A percentile compares a stretch with the other conserved stretches of the same genome.
Conservation (phyloP, 257 asterid species). For the Fraxinus anomala region DNA sequence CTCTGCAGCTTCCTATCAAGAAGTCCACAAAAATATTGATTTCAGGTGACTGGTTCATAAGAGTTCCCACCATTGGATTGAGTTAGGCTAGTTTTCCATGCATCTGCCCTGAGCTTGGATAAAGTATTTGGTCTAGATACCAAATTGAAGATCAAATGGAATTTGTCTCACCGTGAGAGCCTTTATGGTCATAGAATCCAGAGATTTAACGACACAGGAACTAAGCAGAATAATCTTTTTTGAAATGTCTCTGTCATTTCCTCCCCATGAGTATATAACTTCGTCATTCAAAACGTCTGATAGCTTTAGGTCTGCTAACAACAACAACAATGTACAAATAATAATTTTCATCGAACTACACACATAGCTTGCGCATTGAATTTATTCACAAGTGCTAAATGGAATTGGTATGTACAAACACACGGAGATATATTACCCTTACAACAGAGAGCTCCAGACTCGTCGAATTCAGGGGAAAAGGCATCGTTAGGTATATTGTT, state of each 20-base stretch:
- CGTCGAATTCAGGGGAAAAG: slow-evolving; percentile 51
- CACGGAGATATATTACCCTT: slow-evolving; percentile 34
- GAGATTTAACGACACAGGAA: slow-evolving; percentile 48
- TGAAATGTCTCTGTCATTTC: slow-evolving; percentile 40
- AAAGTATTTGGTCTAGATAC: slow-evolving; percentile 4
- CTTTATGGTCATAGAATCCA: slow-evolving; percentile 58
- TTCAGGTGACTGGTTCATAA: neutral
- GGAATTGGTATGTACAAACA: slow-evolving; percentile 3
- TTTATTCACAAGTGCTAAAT: slow-evolving; percentile 6
- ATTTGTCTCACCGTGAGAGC: slow-evolving; percentile 66
- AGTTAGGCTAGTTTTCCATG: slow-evolving; percentile 1
- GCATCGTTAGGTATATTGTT: slow-evolving; percentile 74
- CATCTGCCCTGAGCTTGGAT: neutral
- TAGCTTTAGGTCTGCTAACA: slow-evolving; percentile 64
- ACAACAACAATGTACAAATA: slow-evolving; percentile 23
- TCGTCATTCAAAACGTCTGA: slow-evolving; percentile 59
- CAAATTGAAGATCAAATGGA: slow-evolving; percentile 28
- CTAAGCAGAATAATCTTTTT: slow-evolving; percentile 68
- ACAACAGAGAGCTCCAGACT: slow-evolving; percentile 43
- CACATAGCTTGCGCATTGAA: neutral
- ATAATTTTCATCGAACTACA: slow-evolving; percentile 20
- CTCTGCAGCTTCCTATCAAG: slow-evolving; percentile 75
- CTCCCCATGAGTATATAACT: slow-evolving; percentile 59
- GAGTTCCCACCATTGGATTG: neutral
- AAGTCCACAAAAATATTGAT: slow-evolving; percentile 29